phyloP scores from a whole-genome alignment of 2,329 filamentous ascomycete genomes.

The Cephalotrichum gorgonifer region DNA sequence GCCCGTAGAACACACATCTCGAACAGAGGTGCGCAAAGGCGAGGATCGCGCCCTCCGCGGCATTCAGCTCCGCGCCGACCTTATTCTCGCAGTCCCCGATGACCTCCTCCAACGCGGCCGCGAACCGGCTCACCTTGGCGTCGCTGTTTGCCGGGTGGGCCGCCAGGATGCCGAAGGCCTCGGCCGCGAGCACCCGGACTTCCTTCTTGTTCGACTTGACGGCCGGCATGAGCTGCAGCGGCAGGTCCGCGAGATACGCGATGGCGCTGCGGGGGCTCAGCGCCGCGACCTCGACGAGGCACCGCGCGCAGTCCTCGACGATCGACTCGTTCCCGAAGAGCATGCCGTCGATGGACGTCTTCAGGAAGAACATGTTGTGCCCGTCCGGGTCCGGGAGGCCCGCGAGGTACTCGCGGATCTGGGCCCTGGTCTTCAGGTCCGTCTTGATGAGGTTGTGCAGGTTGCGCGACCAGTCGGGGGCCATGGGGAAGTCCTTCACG shows the following conservation, averaged over 20 bases:
- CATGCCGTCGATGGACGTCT: slow-evolving; percentile 48
- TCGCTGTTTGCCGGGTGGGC: slow-evolving; percentile 47
- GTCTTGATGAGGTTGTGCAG: slow-evolving; percentile 64
- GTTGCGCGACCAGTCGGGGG: slow-evolving; percentile 76
- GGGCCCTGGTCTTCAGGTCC: slow-evolving; percentile 52
- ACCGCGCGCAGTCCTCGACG: slow-evolving; percentile 36
- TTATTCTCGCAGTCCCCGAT: slow-evolving; percentile 30
- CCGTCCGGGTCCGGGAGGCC: slow-evolving; percentile 19
- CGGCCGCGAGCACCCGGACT: slow-evolving; percentile 56
- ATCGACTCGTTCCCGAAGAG: slow-evolving; percentile 29
- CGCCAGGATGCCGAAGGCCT: slow-evolving; percentile 64
- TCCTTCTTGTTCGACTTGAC: slow-evolving; percentile 63
- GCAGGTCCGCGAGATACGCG: slow-evolving; percentile 34
- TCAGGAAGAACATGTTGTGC: slow-evolving; percentile 31
- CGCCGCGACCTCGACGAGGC: slow-evolving; percentile 43
- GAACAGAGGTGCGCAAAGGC: slow-evolving; percentile 34
- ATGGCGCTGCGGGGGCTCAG: slow-evolving; percentile 40
- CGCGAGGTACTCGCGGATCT: slow-evolving; percentile 44
- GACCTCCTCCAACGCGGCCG: slow-evolving; percentile 27
- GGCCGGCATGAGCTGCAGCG: slow-evolving; percentile 43
- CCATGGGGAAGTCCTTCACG: slow-evolving; percentile 41
- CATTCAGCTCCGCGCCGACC: slow-evolving; percentile 31
- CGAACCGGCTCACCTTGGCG: slow-evolving; percentile 15
- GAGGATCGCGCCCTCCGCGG: slow-evolving; percentile 34
- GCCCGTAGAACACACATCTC: slow-evolving; percentile 31